Conservation (phyloP, 306 rosid species). For the Herpetospermum pedunculosum region DNA sequence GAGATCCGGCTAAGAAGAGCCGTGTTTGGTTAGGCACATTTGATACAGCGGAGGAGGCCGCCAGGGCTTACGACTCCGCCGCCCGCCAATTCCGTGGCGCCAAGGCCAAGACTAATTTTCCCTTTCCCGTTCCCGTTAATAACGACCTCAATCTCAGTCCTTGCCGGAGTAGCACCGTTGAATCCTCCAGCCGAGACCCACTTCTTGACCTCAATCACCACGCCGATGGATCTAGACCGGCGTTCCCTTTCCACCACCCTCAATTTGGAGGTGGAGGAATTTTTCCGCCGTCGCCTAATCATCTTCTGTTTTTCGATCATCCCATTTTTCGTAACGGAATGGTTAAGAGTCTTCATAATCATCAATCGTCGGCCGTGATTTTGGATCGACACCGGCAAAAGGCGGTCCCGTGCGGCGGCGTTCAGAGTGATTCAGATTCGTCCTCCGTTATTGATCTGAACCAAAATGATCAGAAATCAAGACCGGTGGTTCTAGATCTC, state of each 20-base stretch:
- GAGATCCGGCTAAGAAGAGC: conserved; percentile 58
- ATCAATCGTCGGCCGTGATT: background rate
- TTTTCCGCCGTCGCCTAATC: conserved; percentile 15
- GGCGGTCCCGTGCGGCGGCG: background rate
- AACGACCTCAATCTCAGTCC: conserved; percentile 26
- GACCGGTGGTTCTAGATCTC: conserved; percentile 15
- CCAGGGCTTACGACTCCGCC: conserved; percentile 57
- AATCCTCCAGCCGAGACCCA: conserved; percentile 42
- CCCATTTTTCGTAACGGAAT: conserved; percentile 21
- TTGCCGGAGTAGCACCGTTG: conserved; percentile 61
- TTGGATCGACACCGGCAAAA: conserved; percentile 12
- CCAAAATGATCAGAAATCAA: conserved; percentile 6
- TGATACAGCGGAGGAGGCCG: conserved; percentile 68
- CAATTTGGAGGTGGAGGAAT: background rate
- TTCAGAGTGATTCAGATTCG: conserved; percentile 53
- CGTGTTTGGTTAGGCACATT: conserved; percentile 75
- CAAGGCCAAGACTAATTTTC: conserved; percentile 60
- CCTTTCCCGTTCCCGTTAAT: background rate
- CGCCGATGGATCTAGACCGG: conserved; percentile 2
- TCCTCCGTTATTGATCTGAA: conserved; percentile 56
- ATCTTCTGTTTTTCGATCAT: conserved; percentile 24
- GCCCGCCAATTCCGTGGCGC: conserved; percentile 53
- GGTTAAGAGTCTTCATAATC: conserved; percentile 3
- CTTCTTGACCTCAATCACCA: conserved; percentile 31
- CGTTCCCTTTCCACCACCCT: conserved; percentile 28